Evolutionary conservation across 2,329 filamentous ascomycete species (phyloP).

Genomic region (Chaetomium globosum): DNA sequence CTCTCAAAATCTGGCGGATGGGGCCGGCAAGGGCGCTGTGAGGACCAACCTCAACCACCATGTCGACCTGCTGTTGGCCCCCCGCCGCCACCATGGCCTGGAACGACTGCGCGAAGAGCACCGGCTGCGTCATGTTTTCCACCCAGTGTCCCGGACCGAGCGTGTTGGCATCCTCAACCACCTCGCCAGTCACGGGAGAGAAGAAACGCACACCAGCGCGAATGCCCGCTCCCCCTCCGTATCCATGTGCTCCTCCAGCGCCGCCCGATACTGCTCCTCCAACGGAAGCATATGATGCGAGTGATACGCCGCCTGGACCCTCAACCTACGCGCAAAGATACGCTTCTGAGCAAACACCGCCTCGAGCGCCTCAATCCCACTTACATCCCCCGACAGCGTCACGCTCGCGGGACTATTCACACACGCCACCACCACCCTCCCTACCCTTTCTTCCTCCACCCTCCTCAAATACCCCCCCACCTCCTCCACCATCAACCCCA

Average conservation of each 20-base stretch:
- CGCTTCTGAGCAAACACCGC: background rate
- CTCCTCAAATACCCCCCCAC: slow-evolving; percentile 29
- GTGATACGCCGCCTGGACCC: slow-evolving; percentile 45
- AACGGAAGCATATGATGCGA: slow-evolving; percentile 27
- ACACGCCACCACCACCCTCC: slow-evolving; percentile 37
- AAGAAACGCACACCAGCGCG: background rate
- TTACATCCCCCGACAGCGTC: slow-evolving; percentile 40
- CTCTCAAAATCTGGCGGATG: slow-evolving; percentile 37
- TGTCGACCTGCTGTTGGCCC: slow-evolving; percentile 34
- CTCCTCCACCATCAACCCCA: slow-evolving; percentile 36
- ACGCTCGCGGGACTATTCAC: slow-evolving; percentile 41
- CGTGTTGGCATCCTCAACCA: background rate
- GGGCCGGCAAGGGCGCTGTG: slow-evolving; percentile 39
- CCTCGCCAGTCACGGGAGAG: slow-evolving; percentile 30
- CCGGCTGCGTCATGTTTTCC: background rate
- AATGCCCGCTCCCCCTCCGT: slow-evolving; percentile 14
- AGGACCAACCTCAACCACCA: slow-evolving; percentile 41
- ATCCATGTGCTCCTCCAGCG: background rate
- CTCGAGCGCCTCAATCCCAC: slow-evolving; percentile 37
- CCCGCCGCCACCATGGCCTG: slow-evolving; percentile 25
- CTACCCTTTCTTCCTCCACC: slow-evolving; percentile 30
- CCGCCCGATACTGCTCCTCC: background rate
- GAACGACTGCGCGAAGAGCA: slow-evolving; percentile 32
- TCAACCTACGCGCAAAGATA: slow-evolving; percentile 26
- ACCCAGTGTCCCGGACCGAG: background rate